Percentiles rank a stretch among this genome's conserved stretches.
These are phyloP conservation scores for Westerdykella ornata DNA, from an alignment of 2,329 filamentous ascomycete species.

Conservation along the genomic window DNA sequence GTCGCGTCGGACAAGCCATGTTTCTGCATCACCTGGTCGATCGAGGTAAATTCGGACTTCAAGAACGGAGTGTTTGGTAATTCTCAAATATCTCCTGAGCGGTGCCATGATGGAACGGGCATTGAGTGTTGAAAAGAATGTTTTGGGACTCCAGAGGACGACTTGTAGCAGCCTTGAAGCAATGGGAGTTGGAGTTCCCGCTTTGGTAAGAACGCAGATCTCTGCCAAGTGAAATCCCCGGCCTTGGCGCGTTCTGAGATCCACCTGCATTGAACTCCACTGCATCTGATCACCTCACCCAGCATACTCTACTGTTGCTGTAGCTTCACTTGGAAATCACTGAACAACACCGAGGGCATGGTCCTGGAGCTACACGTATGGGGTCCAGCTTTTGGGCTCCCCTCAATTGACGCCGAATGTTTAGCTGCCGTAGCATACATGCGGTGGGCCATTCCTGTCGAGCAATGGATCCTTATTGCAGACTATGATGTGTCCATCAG, in stretches of 20 bases:
- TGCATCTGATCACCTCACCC: too few relatives aligned
- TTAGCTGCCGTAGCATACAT: constrained; percentile 76
- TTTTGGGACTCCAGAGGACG: too few relatives aligned
- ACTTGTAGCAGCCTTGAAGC: too few relatives aligned
- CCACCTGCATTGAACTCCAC: too few relatives aligned
- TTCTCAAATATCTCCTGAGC: constrained; percentile 80
- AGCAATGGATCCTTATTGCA: constrained; percentile 39
- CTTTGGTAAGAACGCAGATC: too few relatives aligned
- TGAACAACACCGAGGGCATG: constrained; percentile 31
- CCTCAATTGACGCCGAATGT: constrained; percentile 88
- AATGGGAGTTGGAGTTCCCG: too few relatives aligned
- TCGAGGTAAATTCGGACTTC: constrained; percentile 96
- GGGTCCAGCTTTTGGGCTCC: constrained; percentile 80
- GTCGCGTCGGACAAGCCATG: constrained; percentile 75
- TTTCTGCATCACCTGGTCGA: constrained; percentile 72
- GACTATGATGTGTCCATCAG: constrained; percentile 60
- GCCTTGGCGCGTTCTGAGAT: too few relatives aligned
- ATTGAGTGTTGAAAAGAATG: not conserved
- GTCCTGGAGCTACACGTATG: constrained; percentile 77
- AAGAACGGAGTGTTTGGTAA: constrained; percentile 89
- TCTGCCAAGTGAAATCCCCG: too few relatives aligned
- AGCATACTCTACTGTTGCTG: too few relatives aligned
- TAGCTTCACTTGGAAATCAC: too few relatives aligned
- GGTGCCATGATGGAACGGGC: constrained; percentile 62
- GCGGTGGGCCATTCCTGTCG: constrained; percentile 52